Conservation (phyloP, 2,329 filamentous ascomycete genomes). For the Venturia carpophila region DNA sequence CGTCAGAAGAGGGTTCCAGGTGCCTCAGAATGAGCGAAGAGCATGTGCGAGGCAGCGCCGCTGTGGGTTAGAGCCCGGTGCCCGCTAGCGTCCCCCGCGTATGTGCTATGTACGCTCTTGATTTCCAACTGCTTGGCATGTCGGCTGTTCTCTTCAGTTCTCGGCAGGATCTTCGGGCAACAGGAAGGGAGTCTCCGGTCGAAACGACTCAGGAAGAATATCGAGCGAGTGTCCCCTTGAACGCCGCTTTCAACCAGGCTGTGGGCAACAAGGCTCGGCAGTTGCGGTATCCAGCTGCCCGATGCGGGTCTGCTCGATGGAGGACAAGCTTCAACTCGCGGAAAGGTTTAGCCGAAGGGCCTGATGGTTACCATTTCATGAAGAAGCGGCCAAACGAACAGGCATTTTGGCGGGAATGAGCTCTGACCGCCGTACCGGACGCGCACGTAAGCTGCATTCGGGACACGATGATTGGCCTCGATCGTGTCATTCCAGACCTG, state of each 20-base stretch:
- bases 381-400: neutral
- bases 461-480: neutral
- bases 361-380: neutral
- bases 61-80: slow-evolving; percentile 9
- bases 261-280: neutral
- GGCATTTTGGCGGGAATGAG: neutral
- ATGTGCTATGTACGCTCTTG: neutral
- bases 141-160: slow-evolving; percentile 8
- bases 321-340: neutral
- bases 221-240: neutral
- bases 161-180: neutral
- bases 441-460: neutral
- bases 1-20: slow-evolving; percentile 1
- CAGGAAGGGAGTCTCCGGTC: neutral
- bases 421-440: neutral
- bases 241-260: neutral
- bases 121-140: neutral
- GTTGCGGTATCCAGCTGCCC: neutral
- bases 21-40: slow-evolving; percentile 11
- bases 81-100: neutral
- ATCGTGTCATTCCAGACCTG: slow-evolving; percentile 4
- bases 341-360: slow-evolving; percentile 11
- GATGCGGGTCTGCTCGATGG: neutral
- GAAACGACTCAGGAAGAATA: neutral
- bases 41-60: neutral